Percentiles rank a stretch among this genome's conserved stretches.
These are phyloP conservation scores for Neurospora africana DNA, from an alignment of 495 filamentous ascomycete species.

Conservation along the genomic window DNA sequence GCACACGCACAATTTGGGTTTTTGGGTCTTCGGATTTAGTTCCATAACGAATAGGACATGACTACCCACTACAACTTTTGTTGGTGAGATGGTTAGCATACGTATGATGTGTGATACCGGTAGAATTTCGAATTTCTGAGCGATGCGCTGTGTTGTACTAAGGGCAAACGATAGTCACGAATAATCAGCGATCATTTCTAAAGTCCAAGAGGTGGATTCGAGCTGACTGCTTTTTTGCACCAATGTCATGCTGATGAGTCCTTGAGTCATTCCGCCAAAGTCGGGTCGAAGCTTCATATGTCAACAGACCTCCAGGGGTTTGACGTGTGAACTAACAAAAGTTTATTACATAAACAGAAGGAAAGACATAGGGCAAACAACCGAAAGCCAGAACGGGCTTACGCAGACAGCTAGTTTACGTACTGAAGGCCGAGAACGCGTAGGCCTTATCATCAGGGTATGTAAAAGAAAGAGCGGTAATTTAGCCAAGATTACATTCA, in stretches of 20 bases:
- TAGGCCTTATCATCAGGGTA: neutral
- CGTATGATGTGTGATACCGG: neutral
- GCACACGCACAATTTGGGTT: neutral
- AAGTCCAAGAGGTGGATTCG: neutral
- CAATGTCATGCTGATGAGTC: neutral
- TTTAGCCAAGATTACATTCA: neutral
- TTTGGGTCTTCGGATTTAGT: neutral
- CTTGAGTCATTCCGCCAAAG: neutral
- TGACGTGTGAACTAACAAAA: neutral
- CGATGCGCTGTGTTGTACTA: too few relatives aligned
- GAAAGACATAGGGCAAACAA: neutral
- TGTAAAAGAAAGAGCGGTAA: neutral
- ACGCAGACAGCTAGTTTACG: neutral
- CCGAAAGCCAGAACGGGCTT: neutral
- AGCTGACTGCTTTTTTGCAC: neutral
- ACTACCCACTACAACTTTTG: conserved; percentile 22
- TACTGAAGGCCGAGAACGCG: neutral
- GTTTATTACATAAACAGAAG: neutral
- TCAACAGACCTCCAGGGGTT: neutral
- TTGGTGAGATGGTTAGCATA: neutral
- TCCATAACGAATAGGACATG: neutral
- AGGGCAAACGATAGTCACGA: too few relatives aligned
- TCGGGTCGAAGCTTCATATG: neutral
- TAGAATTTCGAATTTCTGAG: too few relatives aligned
- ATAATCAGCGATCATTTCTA: neutral